Percentiles rank a stretch among this genome's conserved stretches.
These are phyloP conservation scores for Phellinidium pouzarii DNA, from an alignment of 1,284 basidiomycete species.

Conservation along the genomic window DNA sequence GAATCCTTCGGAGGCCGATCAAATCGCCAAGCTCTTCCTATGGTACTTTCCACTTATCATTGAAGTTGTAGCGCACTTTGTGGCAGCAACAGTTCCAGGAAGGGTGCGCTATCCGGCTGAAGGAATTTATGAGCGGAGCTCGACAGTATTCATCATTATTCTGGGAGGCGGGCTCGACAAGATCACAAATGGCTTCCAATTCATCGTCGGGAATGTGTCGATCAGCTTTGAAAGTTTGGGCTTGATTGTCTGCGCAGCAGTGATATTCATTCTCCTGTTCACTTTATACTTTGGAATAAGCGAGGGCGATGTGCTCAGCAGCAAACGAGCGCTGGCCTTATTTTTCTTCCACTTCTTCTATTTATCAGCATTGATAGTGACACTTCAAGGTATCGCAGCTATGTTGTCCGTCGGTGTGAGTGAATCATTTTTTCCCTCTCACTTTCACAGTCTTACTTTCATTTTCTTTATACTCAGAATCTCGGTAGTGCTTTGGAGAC, in stretches of 20 bases:
- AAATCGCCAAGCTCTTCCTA: constrained; percentile 17
- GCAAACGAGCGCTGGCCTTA: constrained; percentile 6
- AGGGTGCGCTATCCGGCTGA: constrained; percentile 16
- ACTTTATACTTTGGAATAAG: constrained; percentile 17
- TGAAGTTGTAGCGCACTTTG: constrained; percentile 18
- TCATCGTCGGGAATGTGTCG: constrained; percentile 18
- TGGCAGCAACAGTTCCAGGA: constrained; percentile 11
- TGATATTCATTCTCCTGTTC: constrained; percentile 17
- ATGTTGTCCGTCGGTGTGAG: constrained; percentile 13
- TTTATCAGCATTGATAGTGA: constrained; percentile 17
- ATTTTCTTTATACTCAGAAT: constrained; percentile 7
- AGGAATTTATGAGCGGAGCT: constrained; percentile 16
- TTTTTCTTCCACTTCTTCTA: constrained; percentile 18
- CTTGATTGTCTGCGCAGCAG: constrained; percentile 16
- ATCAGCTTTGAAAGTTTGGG: constrained; percentile 9
- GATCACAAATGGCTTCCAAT: constrained; percentile 19
- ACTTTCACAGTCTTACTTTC: neutral
- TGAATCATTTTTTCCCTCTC: neutral
- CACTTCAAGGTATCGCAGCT: constrained; percentile 15
- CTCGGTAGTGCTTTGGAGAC: constrained; percentile 7
- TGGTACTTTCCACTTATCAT: constrained; percentile 20
- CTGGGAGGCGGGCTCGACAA: constrained; percentile 19
- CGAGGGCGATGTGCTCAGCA: constrained; percentile 13
- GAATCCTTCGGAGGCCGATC: constrained; percentile 7
- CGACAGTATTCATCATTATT: constrained; percentile 18